phyloP scores from a whole-genome alignment of 2,329 filamentous ascomycete genomes.

The Drechslera avenae region DNA sequence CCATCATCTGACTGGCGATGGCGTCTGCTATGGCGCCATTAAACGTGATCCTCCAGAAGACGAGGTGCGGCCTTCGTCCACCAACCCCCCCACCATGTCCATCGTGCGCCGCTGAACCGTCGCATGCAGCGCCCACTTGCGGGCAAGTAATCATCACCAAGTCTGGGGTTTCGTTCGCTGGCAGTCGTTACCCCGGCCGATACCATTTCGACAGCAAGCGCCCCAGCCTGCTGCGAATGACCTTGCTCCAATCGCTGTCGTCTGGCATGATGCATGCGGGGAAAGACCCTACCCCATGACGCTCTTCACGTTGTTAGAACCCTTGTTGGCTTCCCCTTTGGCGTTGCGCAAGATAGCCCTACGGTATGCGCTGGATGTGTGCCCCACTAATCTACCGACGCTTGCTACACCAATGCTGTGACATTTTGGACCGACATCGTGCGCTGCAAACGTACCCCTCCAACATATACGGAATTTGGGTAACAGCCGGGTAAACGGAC shows the following conservation, averaged over 20 bases:
- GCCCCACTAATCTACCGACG: neutral
- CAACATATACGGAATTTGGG: neutral
- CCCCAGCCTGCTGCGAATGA: constrained; percentile 38
- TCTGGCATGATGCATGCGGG: constrained; percentile 29
- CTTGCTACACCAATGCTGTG: neutral
- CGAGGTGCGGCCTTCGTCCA: constrained; percentile 27
- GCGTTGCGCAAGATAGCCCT: constrained; percentile 10
- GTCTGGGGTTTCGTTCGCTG: constrained; percentile 30
- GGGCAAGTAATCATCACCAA: constrained; percentile 7
- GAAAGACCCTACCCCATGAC: constrained; percentile 22
- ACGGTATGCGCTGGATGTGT: constrained; percentile 7
- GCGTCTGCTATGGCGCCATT: constrained; percentile 6
- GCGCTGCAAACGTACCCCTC: neutral
- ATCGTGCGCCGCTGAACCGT: constrained; percentile 25
- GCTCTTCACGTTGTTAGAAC: constrained; percentile 10
- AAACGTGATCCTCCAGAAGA: constrained; percentile 14
- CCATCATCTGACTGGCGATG: constrained; percentile 40
- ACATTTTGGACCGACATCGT: neutral
- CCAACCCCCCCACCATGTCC: constrained; percentile 3
- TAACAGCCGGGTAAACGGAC: constrained; percentile 5
- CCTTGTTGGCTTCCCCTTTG: constrained; percentile 23
- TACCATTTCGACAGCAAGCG: constrained; percentile 34
- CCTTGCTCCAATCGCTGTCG: constrained; percentile 19
- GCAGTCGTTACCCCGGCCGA: constrained; percentile 17
- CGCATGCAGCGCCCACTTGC: constrained; percentile 26